These are phyloP conservation scores for Nyssa sinensis DNA, from an alignment of 148 eudicot genomes.

Conservation along the genomic window DNA sequence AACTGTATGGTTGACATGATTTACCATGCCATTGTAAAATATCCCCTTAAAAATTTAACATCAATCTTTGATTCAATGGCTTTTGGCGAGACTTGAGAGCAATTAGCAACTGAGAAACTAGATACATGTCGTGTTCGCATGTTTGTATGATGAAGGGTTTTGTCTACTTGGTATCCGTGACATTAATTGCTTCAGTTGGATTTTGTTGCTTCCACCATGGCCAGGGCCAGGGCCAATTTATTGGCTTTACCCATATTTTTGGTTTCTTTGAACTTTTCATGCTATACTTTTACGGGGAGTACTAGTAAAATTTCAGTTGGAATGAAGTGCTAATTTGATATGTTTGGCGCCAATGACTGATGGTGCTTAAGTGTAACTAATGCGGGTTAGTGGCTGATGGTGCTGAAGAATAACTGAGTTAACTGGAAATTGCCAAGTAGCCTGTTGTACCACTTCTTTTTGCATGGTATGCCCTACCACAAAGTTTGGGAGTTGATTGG, in stretches of 20 bases:
- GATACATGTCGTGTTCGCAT: neutral
- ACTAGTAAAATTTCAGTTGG: neutral
- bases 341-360: neutral
- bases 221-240: neutral
- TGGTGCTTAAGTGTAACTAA: neutral
- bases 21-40: neutral
- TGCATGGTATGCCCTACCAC: neutral
- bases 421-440: neutral
- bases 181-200: neutral
- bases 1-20: neutral
- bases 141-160: neutral
- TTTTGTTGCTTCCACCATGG: neutral
- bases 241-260: too few relatives aligned
- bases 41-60: neutral
- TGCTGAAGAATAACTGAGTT: too few relatives aligned
- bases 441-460: neutral
- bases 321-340: neutral
- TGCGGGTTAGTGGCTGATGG: neutral
- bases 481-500: neutral
- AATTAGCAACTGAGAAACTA: neutral
- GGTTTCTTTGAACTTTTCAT: too few relatives aligned
- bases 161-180: neutral
- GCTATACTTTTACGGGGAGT: neutral
- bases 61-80: neutral
- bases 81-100: neutral